Percentiles rank a stretch among this genome's conserved stretches.
phyloP scores from a whole-genome alignment of 257 asterid species.

The Handroanthus guayacan region DNA sequence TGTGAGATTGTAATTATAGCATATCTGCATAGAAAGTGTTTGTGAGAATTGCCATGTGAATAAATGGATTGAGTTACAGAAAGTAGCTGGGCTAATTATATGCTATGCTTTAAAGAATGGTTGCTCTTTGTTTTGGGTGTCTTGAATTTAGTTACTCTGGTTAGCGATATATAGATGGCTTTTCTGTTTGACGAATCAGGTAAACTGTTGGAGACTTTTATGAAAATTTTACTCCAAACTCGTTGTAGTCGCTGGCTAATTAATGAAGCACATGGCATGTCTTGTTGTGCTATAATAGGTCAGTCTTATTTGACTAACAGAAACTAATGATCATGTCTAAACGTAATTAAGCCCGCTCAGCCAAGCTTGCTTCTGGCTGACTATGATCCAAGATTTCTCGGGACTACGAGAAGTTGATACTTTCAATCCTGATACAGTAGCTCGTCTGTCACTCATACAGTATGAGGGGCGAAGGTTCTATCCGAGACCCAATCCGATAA shows the following conservation, averaged over 20 bases:
- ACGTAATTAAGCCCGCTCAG: neutral
- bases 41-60: neutral
- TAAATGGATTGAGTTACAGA: neutral
- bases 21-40: neutral
- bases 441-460: neutral
- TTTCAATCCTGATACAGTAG: neutral
- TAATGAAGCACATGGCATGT: neutral
- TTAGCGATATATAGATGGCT: neutral
- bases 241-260: neutral
- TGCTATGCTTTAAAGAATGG: neutral
- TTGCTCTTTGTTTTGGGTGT: neutral
- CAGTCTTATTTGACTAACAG: neutral
- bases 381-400: neutral
- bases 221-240: constrained; percentile 1
- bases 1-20: neutral
- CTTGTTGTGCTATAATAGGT: neutral
- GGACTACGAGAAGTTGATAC: neutral
- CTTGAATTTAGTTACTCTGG: neutral
- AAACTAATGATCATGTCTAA: neutral
- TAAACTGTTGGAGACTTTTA: neutral
- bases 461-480: neutral
- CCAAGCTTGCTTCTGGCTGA: neutral
- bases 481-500: neutral
- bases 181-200: neutral
- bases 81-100: neutral